Conservation (phyloP, 805 yeast genomes). For the Crinitomyces ghanaensis region DNA sequence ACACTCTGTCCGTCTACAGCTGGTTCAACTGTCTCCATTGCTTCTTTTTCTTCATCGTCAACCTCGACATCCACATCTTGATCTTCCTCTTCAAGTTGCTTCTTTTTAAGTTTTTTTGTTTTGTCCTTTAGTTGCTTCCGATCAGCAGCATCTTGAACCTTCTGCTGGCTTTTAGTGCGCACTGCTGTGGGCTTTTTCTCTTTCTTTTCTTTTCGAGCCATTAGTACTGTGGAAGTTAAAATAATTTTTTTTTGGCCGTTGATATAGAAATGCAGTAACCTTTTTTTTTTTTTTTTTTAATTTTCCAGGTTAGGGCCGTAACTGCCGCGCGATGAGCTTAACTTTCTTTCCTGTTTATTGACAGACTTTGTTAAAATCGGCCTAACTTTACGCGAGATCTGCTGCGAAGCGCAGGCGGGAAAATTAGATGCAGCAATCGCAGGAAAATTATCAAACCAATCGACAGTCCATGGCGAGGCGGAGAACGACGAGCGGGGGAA, state of each 20-base stretch:
- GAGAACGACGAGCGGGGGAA: constrained; percentile 5
- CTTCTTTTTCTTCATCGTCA: constrained; percentile 18
- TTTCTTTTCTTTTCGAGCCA: constrained; percentile 3
- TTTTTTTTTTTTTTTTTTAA: too few species aligned
- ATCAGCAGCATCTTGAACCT: constrained; percentile 3
- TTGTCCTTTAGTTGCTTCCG: constrained; percentile 3
- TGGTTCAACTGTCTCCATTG: constrained; percentile 15
- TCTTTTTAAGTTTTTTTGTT: constrained; percentile 4
- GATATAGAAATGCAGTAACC: too few species aligned
- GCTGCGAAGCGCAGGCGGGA: too few species aligned
- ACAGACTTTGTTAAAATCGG: too few species aligned
- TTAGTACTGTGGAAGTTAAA: too few species aligned
- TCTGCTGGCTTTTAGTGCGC: constrained; percentile 1
- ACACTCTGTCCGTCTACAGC: constrained; percentile 15
- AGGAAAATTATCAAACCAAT: too few species aligned
- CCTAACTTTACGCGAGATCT: too few species aligned
- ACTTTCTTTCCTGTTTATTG: too few species aligned
- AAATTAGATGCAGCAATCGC: too few species aligned
- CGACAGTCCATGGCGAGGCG: constrained; percentile 10
- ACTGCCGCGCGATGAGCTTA: too few species aligned
- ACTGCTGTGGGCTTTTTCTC: constrained; percentile 1
- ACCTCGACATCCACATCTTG: constrained; percentile 14
- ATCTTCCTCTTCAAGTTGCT: constrained; percentile 5
- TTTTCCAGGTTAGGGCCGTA: too few species aligned
- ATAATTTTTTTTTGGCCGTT: too few species aligned